Base-by-base conservation (phyloP, 2,329 filamentous ascomycete species). In the Aspergillus fumigatus region DNA sequence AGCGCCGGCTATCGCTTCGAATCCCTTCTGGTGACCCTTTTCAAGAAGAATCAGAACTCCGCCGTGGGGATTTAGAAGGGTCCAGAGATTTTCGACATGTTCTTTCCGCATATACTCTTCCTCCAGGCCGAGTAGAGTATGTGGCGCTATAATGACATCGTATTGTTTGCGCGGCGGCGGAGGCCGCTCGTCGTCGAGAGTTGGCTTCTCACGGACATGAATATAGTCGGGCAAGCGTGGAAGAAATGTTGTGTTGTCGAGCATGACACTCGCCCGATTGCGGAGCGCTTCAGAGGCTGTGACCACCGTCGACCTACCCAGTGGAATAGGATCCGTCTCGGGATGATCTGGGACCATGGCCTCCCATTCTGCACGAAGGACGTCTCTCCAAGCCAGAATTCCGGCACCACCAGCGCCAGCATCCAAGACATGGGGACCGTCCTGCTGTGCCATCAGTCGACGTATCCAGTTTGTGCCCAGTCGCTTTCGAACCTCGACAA, bases 171-270 rank as follows among this genome's bases (percentile, higher is more conserved):
- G 83, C 3, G 82, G 79, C 19, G 82, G 80, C 5, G 82, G 79
- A 8, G 69, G 62, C 49, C 75, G 65, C 21, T 82, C 79, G 21
- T 84, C 83, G 55, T 90, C 84, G 4, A 90, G 70, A 38, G 82
- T 78, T 4, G 76, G 81, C 56, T 79, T 77, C 19, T 84, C 80
- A 9, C 82, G 79, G 50, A 84, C 83, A 56, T 86, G 87, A 26
- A 91, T 74, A 61, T 93, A 92, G 67, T 97, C 91, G 0, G 94
- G 94, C n/a, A 97, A 77, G 3, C 92, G 86, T 7, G 93, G 92
- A 7, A 99, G 80, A 69, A 99, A 97, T 0, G 89, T 95, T 0
- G 94, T 97, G 70, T 97, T 88, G 40, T 95, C 83, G 11, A 99
- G 78, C 60, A 97, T 83, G 19, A 79, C 80, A 62, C 91, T 90